Evolutionary conservation across 768 basidiomycete genomes (phyloP), one percentile per base, ranked within the genome.

Genomic region (Kwoniella dendrophila): DNA sequence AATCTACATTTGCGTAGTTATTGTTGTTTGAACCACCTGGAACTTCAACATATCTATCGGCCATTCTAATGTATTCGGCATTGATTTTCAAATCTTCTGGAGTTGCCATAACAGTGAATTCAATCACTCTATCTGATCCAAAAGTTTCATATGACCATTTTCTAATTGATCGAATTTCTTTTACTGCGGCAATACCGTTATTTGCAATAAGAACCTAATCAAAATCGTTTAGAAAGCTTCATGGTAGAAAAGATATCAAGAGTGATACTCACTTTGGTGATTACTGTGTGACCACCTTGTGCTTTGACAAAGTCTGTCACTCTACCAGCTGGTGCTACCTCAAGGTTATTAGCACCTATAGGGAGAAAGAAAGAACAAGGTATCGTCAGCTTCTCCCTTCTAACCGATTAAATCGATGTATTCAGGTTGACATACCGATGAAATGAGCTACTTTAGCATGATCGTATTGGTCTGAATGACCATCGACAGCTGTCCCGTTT

Each of bases 91-190:
- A 83, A 82, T 97, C 95, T 78, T 99, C 96, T 24, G 96, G 96
- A 12, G 96, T 99, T 52, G 96, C 93, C 96, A 99, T 98, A 63
- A 98, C 96, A 38, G 93, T 95, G 83, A 99, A 98, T 79, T 99
- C 94, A 81, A 99, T 85, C 56, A 90, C 90, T 69, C 92, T 88
- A 77, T 99, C 96, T 56, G 87, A 87, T 63, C 96, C 96, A 80
- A 99, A 99, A 0, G 94, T 93, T 82, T 98, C 96, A 82, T 98
- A 99, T 74, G 91, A 93, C 96, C 96, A 99, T 86, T 98, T 95
- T 59, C 96, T 87, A 70, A 99, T 89, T 48, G 96, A 98, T 50
- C 96, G 88, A 74, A 99, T 99, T 82, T 98, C 96, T 81, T 99
- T 99, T 50, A 99, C 96, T 56, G 94, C 96, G 53, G 95, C 95